These are phyloP conservation scores for Citropsis articulata DNA, from an alignment of 345 rosid species.

Conservation along the genomic window DNA sequence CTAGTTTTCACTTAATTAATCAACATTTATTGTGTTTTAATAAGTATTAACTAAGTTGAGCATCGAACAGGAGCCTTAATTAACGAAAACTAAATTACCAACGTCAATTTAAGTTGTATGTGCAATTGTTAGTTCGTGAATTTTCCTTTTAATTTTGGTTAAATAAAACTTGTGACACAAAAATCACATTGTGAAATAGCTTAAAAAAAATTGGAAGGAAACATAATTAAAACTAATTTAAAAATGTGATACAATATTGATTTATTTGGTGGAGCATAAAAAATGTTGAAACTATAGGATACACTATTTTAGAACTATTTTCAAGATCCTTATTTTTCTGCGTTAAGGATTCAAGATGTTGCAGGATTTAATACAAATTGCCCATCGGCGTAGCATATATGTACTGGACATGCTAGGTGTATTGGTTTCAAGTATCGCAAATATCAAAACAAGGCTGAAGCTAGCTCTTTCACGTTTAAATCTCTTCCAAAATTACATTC, in stretches of 20 bases:
- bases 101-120: too few species aligned
- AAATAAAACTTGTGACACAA: too few species aligned
- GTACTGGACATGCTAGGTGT: conserved; percentile 90
- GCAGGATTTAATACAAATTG: conserved; percentile 92
- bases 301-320: neutral
- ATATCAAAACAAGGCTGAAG: conserved; percentile 84
- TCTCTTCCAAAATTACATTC: neutral
- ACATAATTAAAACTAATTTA: neutral
- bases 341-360: too few species aligned
- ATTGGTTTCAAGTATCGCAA: conserved; percentile 80
- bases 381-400: conserved; percentile 93
- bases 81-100: too few species aligned
- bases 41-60: too few species aligned
- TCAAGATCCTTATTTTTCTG: neutral
- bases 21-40: neutral
- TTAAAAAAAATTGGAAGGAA: too few species aligned
- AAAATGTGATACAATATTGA: neutral
- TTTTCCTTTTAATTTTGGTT: too few species aligned
- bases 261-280: neutral
- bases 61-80: neutral
- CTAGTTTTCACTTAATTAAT: neutral
- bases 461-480: conserved; percentile 82
- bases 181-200: too few species aligned
- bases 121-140: too few species aligned
- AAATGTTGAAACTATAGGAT: neutral